Conservation (phyloP, 2,329 filamentous ascomycete species). For the Aphanoascus verrucosus region DNA sequence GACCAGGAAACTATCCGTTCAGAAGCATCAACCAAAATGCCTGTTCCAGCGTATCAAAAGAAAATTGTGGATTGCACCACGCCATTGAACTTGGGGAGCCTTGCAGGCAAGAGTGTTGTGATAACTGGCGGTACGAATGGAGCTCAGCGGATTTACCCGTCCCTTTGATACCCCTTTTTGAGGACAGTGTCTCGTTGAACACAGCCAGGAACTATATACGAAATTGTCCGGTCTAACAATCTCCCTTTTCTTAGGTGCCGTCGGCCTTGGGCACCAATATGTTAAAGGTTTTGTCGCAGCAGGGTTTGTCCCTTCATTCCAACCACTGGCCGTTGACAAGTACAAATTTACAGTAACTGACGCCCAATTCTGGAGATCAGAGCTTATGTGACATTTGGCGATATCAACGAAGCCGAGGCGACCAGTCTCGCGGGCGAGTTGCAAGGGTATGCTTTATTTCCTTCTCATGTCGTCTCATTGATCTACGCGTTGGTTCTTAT, state of each 20-base stretch:
- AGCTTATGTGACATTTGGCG: constrained; percentile 15
- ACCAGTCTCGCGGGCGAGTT: constrained; percentile 8
- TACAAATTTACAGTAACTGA: neutral
- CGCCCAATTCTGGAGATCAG: neutral
- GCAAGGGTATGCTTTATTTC: constrained; percentile 5
- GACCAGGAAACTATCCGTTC: neutral
- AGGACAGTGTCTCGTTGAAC: neutral
- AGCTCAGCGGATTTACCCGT: neutral
- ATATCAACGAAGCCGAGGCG: constrained; percentile 12
- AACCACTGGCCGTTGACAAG: neutral
- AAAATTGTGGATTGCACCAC: constrained; percentile 8
- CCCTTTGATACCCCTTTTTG: neutral
- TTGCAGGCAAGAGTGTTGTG: constrained; percentile 13
- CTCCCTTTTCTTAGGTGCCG: constrained; percentile 6
- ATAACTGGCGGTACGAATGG: constrained; percentile 13
- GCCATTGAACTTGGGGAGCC: constrained; percentile 3
- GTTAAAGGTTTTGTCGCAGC: constrained; percentile 11
- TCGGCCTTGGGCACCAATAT: constrained; percentile 11
- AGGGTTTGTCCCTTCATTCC: constrained; percentile 4
- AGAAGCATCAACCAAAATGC: constrained; percentile 1
- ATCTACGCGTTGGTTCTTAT: neutral
- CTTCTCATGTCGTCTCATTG: neutral
- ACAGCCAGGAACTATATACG: neutral
- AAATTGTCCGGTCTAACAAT: neutral
- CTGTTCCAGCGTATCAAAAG: constrained; percentile 6